These are phyloP conservation scores for Dendryphion nanum DNA, from an alignment of 2,329 filamentous ascomycete genomes.

Conservation along the genomic window DNA sequence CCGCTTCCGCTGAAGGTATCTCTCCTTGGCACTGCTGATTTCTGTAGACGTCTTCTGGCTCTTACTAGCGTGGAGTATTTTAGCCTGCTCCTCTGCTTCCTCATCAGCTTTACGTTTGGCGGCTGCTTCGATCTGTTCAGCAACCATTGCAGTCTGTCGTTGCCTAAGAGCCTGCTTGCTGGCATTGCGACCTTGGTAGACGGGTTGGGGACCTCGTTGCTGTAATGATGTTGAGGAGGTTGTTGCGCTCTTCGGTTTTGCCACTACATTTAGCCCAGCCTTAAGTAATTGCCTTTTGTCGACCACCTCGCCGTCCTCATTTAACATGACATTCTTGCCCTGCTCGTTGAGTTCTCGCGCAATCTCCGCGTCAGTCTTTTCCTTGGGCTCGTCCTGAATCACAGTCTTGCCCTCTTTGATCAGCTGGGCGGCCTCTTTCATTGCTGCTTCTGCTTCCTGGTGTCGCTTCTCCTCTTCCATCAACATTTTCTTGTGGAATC, in stretches of 20 bases:
- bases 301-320: slow-evolving; percentile 79
- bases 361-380: slow-evolving; percentile 61
- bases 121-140: slow-evolving; percentile 70
- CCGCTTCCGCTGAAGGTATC: slow-evolving; percentile 74
- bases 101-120: slow-evolving; percentile 70
- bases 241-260: slow-evolving; percentile 55
- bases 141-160: slow-evolving; percentile 75
- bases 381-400: slow-evolving; percentile 42
- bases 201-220: slow-evolving; percentile 11
- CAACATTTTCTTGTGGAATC: slow-evolving; percentile 74
- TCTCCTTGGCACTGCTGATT: slow-evolving; percentile 74
- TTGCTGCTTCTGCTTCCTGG: slow-evolving; percentile 64
- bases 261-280: slow-evolving; percentile 71
- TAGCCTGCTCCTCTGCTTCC: slow-evolving; percentile 64
- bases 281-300: slow-evolving; percentile 79
- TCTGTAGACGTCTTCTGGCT: slow-evolving; percentile 75
- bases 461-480: slow-evolving; percentile 69
- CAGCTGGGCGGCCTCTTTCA: slow-evolving; percentile 60
- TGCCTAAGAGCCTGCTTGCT: slow-evolving; percentile 67
- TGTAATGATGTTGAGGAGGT: slow-evolving; percentile 18
- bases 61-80: slow-evolving; percentile 67
- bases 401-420: slow-evolving; percentile 33
- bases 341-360: slow-evolving; percentile 66
- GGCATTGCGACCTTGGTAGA: slow-evolving; percentile 38
- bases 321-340: slow-evolving; percentile 65